A percentile compares a stretch with the other conserved stretches of the same genome.
phyloP scores from a whole-genome alignment of 2,329 filamentous ascomycete species.

The Ustulina deusta region DNA sequence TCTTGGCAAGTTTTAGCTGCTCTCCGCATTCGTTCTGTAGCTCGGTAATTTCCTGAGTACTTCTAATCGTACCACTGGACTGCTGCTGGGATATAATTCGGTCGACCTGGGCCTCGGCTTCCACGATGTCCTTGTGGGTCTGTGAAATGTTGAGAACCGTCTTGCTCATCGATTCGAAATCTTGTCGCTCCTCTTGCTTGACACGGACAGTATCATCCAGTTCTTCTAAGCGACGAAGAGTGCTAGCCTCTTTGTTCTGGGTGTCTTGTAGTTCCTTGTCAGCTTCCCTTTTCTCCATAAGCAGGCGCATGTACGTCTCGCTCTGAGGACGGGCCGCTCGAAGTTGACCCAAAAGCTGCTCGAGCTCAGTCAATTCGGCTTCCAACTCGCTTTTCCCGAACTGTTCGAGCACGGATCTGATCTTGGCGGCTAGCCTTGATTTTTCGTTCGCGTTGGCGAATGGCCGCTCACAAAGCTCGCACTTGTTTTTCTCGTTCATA shows the following conservation, averaged over 20 bases:
- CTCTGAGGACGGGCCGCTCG: constrained; percentile 74
- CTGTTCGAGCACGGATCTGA: constrained; percentile 73
- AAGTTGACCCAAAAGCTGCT: constrained; percentile 67
- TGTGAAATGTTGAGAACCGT: constrained; percentile 81
- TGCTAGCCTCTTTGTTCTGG: constrained; percentile 70
- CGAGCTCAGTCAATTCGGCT: constrained; percentile 66
- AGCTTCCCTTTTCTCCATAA: constrained; percentile 76
- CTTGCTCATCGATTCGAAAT: constrained; percentile 80
- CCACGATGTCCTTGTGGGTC: constrained; percentile 76
- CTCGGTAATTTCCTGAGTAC: constrained; percentile 85
- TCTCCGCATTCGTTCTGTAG: constrained; percentile 76
- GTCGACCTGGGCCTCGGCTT: constrained; percentile 78
- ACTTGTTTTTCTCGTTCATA: constrained; percentile 76
- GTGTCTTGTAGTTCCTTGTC: constrained; percentile 72
- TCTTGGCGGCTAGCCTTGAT: constrained; percentile 73
- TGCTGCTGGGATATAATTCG: constrained; percentile 82
- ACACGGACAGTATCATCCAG: constrained; percentile 75
- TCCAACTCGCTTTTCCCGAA: constrained; percentile 72
- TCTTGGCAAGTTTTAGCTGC: constrained; percentile 73
- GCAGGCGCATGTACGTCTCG: constrained; percentile 79
- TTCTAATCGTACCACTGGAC: constrained; percentile 72
- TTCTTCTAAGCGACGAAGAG: constrained; percentile 73
- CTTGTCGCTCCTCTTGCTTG: constrained; percentile 73
- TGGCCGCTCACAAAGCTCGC: constrained; percentile 78
- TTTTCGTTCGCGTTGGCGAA: constrained; percentile 73